Base-by-base conservation (phyloP, 2,329 filamentous ascomycete genomes). In the Daldinia eschscholtzii region DNA sequence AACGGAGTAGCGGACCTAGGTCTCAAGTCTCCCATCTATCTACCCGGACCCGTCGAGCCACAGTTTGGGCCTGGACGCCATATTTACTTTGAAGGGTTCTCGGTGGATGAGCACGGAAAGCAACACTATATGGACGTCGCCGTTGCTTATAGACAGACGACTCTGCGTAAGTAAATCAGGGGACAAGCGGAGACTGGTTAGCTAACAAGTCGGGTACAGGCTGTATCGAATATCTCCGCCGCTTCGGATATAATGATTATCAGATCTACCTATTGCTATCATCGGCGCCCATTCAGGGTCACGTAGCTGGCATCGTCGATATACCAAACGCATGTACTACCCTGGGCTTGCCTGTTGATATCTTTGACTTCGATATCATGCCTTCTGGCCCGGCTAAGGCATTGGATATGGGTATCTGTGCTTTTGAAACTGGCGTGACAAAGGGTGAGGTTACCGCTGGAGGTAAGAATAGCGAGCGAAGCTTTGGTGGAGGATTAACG, bases 281-380 rank as follows among this genome's bases (percentile, higher is more conserved):
- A 15, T 96, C 93, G 78, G 94, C 94, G 0, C 94, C 94, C 0
- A 87, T 97, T 4, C 92, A 97, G 79, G 94, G 94, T 0, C 93
- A 97, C 76, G 88, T 97, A 58, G 94, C 93, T 1, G 94, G 94
- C 0, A 92, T 97, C 64, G 94, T 97, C 7, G 93, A 97, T 79
- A 93, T 97, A 56, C 94, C 94, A 0, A 97, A 97, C 77, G 93
- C 92, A 0, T 97, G 94, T 77, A 97, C 94, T 3, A 97, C 94
- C 0, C 83, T 97, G 66, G 94, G 93, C 0, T 78, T 97, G 61
- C 94, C 94, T 0, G 93, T 97, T 85, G 94, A 97, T 81, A 97
- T 98, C 60, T 98, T 98, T 75, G 93, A 96, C 76, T 97, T 98
- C 80, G 94, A 97, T 78, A 95, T 97, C 73, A 88, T 89, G 53